Conservation (phyloP, 768 basidiomycete genomes). For the Suillus alpinus region DNA sequence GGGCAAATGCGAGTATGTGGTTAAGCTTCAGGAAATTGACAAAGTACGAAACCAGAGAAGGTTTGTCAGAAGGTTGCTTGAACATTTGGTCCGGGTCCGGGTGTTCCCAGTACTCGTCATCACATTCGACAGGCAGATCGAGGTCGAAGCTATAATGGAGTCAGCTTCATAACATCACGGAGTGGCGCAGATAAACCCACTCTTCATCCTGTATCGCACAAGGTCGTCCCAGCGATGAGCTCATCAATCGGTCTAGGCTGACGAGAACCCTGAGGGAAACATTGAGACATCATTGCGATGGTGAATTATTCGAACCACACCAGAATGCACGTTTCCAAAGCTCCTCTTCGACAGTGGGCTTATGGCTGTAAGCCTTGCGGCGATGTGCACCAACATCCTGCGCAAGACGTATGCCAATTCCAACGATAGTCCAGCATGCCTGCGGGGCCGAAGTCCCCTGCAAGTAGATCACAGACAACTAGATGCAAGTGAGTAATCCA, state of each 20-base stretch:
- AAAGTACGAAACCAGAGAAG: conserved; percentile 53
- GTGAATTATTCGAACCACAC: conserved; percentile 21
- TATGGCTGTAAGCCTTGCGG: conserved; percentile 28
- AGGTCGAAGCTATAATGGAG: conserved; percentile 51
- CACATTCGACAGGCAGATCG: conserved; percentile 61
- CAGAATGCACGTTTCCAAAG: conserved; percentile 59
- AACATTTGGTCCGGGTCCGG: conserved; percentile 47
- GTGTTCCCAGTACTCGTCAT: conserved; percentile 66
- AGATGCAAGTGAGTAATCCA: not conserved
- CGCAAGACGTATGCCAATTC: conserved; percentile 54
- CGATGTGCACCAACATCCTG: conserved; percentile 61
- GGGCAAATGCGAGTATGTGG: conserved; percentile 60
- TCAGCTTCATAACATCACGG: not conserved
- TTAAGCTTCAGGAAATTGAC: conserved; percentile 51
- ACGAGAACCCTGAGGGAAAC: conserved; percentile 26
- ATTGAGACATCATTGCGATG: not conserved
- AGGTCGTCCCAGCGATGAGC: conserved; percentile 60
- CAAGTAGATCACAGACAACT: conserved; percentile 56
- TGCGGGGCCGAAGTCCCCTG: conserved; percentile 60
- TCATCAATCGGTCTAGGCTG: conserved; percentile 29
- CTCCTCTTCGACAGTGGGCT: conserved; percentile 49
- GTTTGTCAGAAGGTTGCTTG: conserved; percentile 61
- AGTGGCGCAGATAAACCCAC: conserved; percentile 34
- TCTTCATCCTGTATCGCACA: conserved; percentile 70
- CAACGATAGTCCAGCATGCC: conserved; percentile 65